Percentiles rank a stretch among this genome's conserved stretches.
phyloP scores from a whole-genome alignment of 495 filamentous ascomycete species.

The Aspergillus panamensis region DNA sequence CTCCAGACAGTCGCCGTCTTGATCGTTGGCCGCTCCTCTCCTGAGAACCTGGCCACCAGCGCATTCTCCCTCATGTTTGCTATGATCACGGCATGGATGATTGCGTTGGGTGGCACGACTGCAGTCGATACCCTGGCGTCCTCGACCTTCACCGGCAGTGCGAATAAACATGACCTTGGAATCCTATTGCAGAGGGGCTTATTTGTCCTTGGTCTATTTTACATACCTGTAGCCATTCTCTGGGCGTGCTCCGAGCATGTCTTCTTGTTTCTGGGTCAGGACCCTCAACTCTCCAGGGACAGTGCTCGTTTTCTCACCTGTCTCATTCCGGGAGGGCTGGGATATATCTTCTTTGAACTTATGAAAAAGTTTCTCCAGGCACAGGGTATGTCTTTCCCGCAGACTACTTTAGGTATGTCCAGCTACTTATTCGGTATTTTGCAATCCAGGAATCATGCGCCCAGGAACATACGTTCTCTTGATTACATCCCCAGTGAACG shows the following conservation, averaged over 20 bases:
- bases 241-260: constrained; percentile 77
- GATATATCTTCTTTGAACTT: constrained; percentile 87
- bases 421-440: not conserved
- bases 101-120: constrained; percentile 88
- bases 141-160: constrained; percentile 79
- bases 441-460: constrained; percentile 66
- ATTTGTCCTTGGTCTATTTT: constrained; percentile 69
- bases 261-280: constrained; percentile 75
- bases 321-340: constrained; percentile 80
- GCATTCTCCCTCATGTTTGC: constrained; percentile 96
- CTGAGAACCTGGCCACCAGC: constrained; percentile 75
- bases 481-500: constrained; percentile 78
- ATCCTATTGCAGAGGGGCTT: constrained; percentile 78
- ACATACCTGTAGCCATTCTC: constrained; percentile 68
- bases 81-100: constrained; percentile 85
- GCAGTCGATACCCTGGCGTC: constrained; percentile 87
- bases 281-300: constrained; percentile 70
- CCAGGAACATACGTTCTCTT: constrained; percentile 85
- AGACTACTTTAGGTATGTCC: not conserved
- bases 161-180: constrained; percentile 78
- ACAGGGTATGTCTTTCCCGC: constrained; percentile 54
- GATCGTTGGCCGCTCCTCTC: constrained; percentile 76
- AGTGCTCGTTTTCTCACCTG: constrained; percentile 72
- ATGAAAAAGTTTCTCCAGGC: constrained; percentile 94
- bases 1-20: constrained; percentile 83